These are phyloP conservation scores for Trichoderma virens DNA, from an alignment of 495 filamentous ascomycete species.

Conservation along the genomic window DNA sequence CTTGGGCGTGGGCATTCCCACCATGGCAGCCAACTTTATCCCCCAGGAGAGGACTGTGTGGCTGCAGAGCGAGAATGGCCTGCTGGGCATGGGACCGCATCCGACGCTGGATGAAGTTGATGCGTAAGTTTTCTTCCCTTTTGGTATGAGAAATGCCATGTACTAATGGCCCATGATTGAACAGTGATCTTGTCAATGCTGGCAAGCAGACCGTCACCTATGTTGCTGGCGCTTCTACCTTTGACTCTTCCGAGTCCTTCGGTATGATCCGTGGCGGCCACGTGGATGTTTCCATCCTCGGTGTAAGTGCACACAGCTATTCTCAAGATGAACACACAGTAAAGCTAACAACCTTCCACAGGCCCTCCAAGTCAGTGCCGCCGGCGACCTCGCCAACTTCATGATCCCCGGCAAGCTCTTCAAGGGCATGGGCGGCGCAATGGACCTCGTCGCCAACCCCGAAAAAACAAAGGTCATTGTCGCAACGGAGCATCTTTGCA, in stretches of 20 bases:
- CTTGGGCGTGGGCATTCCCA: conserved; percentile 57
- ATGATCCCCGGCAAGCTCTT: conserved; percentile 58
- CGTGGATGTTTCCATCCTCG: conserved; percentile 53
- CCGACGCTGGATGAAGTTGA: conserved; percentile 46
- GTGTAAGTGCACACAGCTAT: conserved; percentile 18
- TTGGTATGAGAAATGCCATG: no score
- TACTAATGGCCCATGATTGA: no score
- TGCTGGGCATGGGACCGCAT: conserved; percentile 56
- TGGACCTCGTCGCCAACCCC: conserved; percentile 55
- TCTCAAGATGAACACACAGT: neutral
- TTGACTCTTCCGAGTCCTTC: conserved; percentile 53
- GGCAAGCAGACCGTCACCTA: conserved; percentile 57
- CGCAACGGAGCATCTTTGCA: conserved; percentile 54
- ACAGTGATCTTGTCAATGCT: conserved; percentile 51
- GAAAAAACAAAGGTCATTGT: conserved; percentile 54
- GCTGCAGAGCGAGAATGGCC: conserved; percentile 57
- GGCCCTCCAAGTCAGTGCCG: conserved; percentile 50
- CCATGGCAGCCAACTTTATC: conserved; percentile 50
- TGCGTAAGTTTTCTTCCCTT: conserved; percentile 24
- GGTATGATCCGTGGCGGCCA: conserved; percentile 55
- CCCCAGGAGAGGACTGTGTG: conserved; percentile 41
- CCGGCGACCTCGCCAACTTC: conserved; percentile 54
- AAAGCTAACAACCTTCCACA: neutral
- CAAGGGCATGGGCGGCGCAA: conserved; percentile 58
- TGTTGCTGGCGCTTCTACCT: conserved; percentile 46